Conservation (phyloP, 306 rosid genomes). For the Dryas drummondii region DNA sequence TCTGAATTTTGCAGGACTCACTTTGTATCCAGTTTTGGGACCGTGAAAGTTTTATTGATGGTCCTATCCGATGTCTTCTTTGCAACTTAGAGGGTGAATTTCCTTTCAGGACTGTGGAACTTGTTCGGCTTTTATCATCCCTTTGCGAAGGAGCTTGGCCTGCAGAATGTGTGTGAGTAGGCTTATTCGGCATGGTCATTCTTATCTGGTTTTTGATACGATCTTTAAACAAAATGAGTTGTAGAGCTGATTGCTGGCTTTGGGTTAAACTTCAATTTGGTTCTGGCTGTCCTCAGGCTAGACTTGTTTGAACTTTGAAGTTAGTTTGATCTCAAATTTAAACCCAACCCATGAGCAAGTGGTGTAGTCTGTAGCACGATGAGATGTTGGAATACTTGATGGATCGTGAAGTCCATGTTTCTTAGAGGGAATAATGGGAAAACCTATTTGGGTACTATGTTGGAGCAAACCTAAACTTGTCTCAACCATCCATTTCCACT, state of each 20-base stretch:
- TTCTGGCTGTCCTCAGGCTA: not conserved
- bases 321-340: not conserved
- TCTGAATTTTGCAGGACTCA: constrained; percentile 69
- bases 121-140: constrained; percentile 76
- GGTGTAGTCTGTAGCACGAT: not conserved
- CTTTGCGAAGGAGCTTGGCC: constrained; percentile 96
- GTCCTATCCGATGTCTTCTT: constrained; percentile 84
- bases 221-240: not conserved
- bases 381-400: not conserved
- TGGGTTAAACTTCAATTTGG: constrained; percentile 5
- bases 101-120: constrained; percentile 67
- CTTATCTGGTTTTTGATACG: not conserved
- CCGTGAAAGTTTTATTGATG: constrained; percentile 79
- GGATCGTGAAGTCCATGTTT: not conserved
- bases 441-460: not conserved
- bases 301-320: not conserved
- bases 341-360: not conserved
- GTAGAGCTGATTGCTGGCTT: not conserved
- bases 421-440: not conserved
- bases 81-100: constrained; percentile 81
- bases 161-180: constrained; percentile 90
- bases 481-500: not conserved
- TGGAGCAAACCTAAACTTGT: not conserved
- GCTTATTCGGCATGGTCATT: constrained; percentile 17
- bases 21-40: constrained; percentile 97